Base-by-base conservation (phyloP, 73 alveolate genomes). In the Breviolum minutum region DNA sequence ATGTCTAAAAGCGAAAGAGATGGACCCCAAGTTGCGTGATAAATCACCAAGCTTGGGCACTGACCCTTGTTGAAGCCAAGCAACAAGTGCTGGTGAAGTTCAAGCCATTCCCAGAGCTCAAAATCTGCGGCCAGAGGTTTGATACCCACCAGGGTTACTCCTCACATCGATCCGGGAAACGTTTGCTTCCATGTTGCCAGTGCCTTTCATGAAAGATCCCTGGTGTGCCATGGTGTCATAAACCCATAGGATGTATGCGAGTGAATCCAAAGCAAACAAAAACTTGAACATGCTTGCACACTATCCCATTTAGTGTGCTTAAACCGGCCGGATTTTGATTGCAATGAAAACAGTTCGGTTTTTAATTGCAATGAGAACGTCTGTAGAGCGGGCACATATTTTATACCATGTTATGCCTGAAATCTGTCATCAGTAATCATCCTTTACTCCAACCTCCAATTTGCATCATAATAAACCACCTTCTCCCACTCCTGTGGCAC, bases 51-150 rank as follows among this genome's bases (percentile, higher is more conserved):
- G 64, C 62, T 8, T 13, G 19, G 24, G 16, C 63, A 26, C 16
- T 29, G 63, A n/a, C 17, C 87, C 0, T 13, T 22, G 11, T n/a
- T 24, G 87, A 8, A 14, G 68, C 89, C 69, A 40, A 48, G 89
- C 40, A 32, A 12, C 89, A 80, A 80, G 68, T 40, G 89, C 54
- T 80, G 70, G 69, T 80, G 89, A 68, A 80, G 89, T 68, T 80
- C 89, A 70, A 80, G 7, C 89, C 89, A 80, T 17, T 80, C 89
- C 89, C 89, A 80, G 14, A 80, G 89, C 69, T 80, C 89, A 22
- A 80, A 27, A 48, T 80, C 89, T 13, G 68, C 89, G 19, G 89
- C 89, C 68, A 32, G 0, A 40, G 89, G 89, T 80, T 80, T 80
- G 32, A 80, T 19, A 0, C 89, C 89, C 9, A 80, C 68, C 64